Base-by-base conservation (phyloP, 371 early-diverging fungal genomes). In the Dichotomocladium elegans region DNA sequence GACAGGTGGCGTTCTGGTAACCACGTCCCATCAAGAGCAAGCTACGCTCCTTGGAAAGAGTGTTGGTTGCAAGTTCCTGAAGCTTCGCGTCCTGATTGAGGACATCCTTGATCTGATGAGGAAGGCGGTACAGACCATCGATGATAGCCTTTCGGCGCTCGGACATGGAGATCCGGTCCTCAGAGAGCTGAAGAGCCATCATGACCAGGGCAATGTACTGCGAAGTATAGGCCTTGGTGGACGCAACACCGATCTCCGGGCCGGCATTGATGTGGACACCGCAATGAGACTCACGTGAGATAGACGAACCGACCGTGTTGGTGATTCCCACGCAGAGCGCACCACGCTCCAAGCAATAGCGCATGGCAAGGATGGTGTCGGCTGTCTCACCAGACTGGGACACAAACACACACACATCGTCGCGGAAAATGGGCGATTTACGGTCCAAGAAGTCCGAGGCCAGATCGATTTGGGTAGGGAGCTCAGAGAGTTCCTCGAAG, bases 261-360 rank as follows among this genome's bases (percentile, higher is more conserved):
- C 99, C 99, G 41, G 99, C 98, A 65, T 98, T 97, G 72, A 99
- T 95, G 75, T 98, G 98, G 47, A 99, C 94, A 80, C 97, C 98
- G 67, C 99, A 98, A 76, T 95, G 92, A 31, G 98, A 93, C 71
- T 96, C 97, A 61, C 98, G 89, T 17, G 97, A 96, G 70, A 99
- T 98, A 50, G 90, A 83, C 52, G 86, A 85, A 30, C 97, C 97
- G 46, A 97, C 98, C 35, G 95, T 95, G 85, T 99, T 99, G 68
- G 99, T 98, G 58, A 99, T 79, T 66, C 99, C 99, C 15, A 99
- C 91, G 66, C 92, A 91, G 33, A 98, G 82, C 33, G 99, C 98
- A 43, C 97, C 98, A 68, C 94, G 91, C 74, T 95, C 94, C 25
- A 90, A 59, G 72, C 98, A 98, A 87, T 98, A 98, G 57, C 92